Evolutionary conservation across 495 filamentous ascomycete genomes (phyloP).

Genomic region (Aspergillus funiculosus): DNA sequence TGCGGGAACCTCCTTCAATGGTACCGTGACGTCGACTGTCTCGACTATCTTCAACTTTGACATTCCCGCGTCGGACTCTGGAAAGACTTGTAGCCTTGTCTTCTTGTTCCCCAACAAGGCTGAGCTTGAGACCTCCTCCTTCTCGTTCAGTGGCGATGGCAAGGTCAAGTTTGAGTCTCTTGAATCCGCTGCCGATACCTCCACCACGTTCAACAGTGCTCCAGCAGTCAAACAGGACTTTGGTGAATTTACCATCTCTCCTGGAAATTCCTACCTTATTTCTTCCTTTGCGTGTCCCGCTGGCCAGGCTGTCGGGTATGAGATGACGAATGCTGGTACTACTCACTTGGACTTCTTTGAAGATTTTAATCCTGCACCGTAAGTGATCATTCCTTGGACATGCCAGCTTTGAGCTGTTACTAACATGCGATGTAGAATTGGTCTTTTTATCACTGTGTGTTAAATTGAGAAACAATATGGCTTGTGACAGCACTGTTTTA

Average conservation of each 20-base stretch:
- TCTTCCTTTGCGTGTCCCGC: slow-evolving; percentile 51
- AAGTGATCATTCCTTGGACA: slow-evolving; percentile 17
- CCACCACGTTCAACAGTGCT: slow-evolving; percentile 48
- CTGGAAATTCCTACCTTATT: slow-evolving; percentile 53
- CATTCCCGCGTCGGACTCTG: slow-evolving; percentile 46
- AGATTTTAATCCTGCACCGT: slow-evolving; percentile 54
- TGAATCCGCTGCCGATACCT: slow-evolving; percentile 26
- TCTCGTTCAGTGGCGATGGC: slow-evolving; percentile 53
- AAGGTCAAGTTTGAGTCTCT: slow-evolving; percentile 49
- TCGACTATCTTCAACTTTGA: slow-evolving; percentile 68
- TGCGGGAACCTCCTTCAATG: slow-evolving; percentile 49
- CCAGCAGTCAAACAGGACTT: slow-evolving; percentile 43
- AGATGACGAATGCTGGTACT: slow-evolving; percentile 47
- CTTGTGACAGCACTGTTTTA: too few relatives aligned
- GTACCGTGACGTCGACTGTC: slow-evolving; percentile 47
- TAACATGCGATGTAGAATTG: slow-evolving; percentile 40
- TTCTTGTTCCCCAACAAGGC: slow-evolving; percentile 57
- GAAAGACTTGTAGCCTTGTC: slow-evolving; percentile 57
- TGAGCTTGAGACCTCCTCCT: slow-evolving; percentile 51
- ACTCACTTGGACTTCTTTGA: slow-evolving; percentile 59
- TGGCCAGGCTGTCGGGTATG: slow-evolving; percentile 44
- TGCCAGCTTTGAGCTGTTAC: neutral
- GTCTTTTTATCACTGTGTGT: slow-evolving; percentile 57
- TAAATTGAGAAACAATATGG: slow-evolving; percentile 28
- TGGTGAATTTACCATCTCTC: slow-evolving; percentile 43